Conservation (phyloP, 2,329 filamentous ascomycete genomes). For the Verticillium longisporum region DNA sequence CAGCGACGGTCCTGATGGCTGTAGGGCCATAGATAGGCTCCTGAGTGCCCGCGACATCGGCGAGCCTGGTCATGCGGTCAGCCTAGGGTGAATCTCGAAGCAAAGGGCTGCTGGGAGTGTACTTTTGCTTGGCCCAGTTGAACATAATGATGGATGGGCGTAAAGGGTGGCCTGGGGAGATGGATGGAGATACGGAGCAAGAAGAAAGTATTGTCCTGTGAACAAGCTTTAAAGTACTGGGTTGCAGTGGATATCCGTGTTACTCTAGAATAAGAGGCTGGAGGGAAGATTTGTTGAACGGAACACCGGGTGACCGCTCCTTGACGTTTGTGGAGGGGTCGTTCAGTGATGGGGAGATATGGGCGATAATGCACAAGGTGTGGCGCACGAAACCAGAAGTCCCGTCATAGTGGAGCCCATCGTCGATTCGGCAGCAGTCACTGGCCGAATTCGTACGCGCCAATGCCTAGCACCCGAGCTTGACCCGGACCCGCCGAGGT, state of each 20-base stretch:
- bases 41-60: conserved; percentile 86
- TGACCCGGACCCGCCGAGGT: not conserved
- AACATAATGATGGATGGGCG: conserved; percentile 53
- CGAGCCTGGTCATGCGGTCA: conserved; percentile 39
- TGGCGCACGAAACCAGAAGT: not conserved
- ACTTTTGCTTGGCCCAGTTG: conserved; percentile 93
- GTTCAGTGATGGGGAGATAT: not conserved
- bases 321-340: not conserved
- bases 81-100: conserved; percentile 15
- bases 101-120: conserved; percentile 27
- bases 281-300: not conserved
- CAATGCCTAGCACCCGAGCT: not conserved
- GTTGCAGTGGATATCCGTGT: not conserved
- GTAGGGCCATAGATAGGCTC: conserved; percentile 91
- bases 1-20: conserved; percentile 78
- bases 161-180: not conserved
- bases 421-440: not conserved
- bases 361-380: not conserved
- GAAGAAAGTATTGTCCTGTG: not conserved
- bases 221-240: not conserved
- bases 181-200: not conserved
- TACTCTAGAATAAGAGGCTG: not conserved
- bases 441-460: not conserved
- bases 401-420: not conserved
- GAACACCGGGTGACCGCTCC: not conserved